These are phyloP conservation scores for Piper betle DNA, from an alignment of 164 flowering plant species.

Conservation along the genomic window DNA sequence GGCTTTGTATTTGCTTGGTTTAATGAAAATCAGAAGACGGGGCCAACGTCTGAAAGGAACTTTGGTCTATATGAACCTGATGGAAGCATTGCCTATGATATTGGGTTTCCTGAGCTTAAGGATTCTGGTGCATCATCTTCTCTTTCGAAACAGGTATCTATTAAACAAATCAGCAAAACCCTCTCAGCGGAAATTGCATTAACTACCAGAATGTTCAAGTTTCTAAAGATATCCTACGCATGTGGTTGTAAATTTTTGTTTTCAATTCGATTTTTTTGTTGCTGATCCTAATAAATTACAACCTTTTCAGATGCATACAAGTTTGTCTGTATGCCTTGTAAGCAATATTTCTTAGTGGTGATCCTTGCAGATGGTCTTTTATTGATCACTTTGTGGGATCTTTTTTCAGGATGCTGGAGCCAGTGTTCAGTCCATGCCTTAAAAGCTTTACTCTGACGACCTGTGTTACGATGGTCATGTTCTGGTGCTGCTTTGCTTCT, in stretches of 20 bases:
- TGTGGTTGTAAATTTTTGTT: too few relatives aligned
- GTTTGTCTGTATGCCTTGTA: too few relatives aligned
- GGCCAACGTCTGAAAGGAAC: slow-evolving; percentile 77
- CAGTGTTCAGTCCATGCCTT: not conserved
- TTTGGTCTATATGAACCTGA: slow-evolving; percentile 80
- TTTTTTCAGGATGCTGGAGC: not conserved
- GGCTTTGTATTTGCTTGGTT: slow-evolving; percentile 76
- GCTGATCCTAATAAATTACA: too few relatives aligned
- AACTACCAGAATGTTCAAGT: not conserved
- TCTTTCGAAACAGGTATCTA: slow-evolving; percentile 28
- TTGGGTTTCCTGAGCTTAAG: slow-evolving; percentile 65
- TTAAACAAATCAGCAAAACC: not conserved
- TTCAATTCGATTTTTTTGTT: too few relatives aligned
- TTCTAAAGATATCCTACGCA: not conserved
- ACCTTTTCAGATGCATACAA: too few relatives aligned
- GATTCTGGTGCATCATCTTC: slow-evolving; percentile 28
- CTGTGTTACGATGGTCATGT: not conserved
- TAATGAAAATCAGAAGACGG: slow-evolving; percentile 73
- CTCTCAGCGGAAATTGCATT: not conserved
- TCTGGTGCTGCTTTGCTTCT: too few relatives aligned
- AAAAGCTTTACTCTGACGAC: not conserved
- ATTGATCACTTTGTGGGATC: not conserved
- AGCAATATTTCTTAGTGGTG: not conserved
- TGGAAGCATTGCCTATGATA: slow-evolving; percentile 73
- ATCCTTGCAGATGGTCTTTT: not conserved